Evolutionary conservation across 306 rosid species (phyloP), one percentile per base, ranked within the genome.

Genomic region (Lathyrus sativus): DNA sequence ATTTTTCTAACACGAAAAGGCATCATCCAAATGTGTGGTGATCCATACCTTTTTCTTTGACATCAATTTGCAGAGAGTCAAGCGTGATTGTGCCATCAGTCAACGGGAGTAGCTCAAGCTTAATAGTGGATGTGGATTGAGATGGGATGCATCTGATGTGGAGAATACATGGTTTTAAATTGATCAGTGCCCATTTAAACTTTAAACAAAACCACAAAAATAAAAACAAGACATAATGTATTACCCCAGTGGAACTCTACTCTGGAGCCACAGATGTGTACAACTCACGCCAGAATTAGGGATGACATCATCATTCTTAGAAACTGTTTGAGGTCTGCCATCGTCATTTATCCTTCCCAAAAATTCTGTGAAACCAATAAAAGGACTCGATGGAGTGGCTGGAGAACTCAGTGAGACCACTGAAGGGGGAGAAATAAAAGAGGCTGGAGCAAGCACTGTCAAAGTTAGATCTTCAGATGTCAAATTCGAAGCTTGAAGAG

Each of bases 181-280:
- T 71, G 55, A 71, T 53, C 70, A 72, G 68, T 39, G 41, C 43
- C 50, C 9, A 35, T 35, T 35, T 35, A 35, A 35, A 58, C 46
- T 60, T 73, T 49, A 59, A 54, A 57, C 43, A 55, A 63, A 60
- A 38, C 24, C 22, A 4, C 35, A 53, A 14, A 67, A 69, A 59
- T 19, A 64, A 60, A 62, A 51, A 54, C 4, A 70, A 54, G 50
- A 8, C 29, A 18, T 9, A 66, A 63, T 48, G 59, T 50, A 76
- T 79, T 88, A 93, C 99, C 99, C 97, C 15, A 93, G 85, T 43
- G 99, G 99, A 82, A 93, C 92, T 90, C 95, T 85, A 77, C 99
- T 93, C 72, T 90, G 99, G 71, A 93, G 85, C 97, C 99, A 93
- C 75, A 90, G 78, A 83, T 93, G 97, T 11, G 99, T 80, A 74